These are phyloP conservation scores for Cladosporium sp. DNA, from an alignment of 2,329 filamentous ascomycete species.

Conservation along the genomic window DNA sequence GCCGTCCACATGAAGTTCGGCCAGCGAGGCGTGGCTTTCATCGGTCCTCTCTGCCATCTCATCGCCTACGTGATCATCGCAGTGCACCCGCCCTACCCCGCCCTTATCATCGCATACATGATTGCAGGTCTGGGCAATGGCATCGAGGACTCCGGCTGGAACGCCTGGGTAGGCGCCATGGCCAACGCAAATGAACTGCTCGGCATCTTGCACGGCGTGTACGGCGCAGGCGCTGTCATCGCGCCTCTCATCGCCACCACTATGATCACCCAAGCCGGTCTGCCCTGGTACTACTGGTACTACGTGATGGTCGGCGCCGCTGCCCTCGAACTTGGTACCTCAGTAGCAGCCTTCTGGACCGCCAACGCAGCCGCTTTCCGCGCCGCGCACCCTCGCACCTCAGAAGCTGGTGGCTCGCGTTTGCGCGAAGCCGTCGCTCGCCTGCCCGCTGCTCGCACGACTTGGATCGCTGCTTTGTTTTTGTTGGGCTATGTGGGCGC, in stretches of 20 bases:
- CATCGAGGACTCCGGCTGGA: constrained; percentile 64
- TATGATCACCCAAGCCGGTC: constrained; percentile 64
- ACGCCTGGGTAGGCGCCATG: constrained; percentile 71
- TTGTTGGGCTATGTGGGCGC: constrained; percentile 77
- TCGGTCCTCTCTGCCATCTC: constrained; percentile 65
- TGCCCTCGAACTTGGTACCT: constrained; percentile 57
- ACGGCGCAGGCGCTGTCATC: constrained; percentile 71
- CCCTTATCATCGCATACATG: constrained; percentile 65
- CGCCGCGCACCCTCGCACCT: constrained; percentile 49
- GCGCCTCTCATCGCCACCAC: constrained; percentile 70
- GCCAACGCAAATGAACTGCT: constrained; percentile 72
- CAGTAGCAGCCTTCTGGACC: constrained; percentile 62
- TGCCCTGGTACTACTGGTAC: constrained; percentile 74
- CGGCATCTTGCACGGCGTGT: constrained; percentile 71
- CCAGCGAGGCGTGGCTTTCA: constrained; percentile 69
- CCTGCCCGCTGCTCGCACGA: constrained; percentile 55
- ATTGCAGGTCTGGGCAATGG: constrained; percentile 73
- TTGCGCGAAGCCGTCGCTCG: constrained; percentile 54
- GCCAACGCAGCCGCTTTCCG: constrained; percentile 62
- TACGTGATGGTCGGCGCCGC: constrained; percentile 70
- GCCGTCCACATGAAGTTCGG: constrained; percentile 65
- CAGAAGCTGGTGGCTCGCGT: constrained; percentile 49
- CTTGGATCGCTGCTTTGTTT: constrained; percentile 74
- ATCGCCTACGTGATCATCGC: constrained; percentile 66
- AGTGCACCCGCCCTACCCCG: constrained; percentile 69